Evolutionary conservation across 495 filamentous ascomycete species (phyloP).

Genomic region (Saxispiralis lemnorum): DNA sequence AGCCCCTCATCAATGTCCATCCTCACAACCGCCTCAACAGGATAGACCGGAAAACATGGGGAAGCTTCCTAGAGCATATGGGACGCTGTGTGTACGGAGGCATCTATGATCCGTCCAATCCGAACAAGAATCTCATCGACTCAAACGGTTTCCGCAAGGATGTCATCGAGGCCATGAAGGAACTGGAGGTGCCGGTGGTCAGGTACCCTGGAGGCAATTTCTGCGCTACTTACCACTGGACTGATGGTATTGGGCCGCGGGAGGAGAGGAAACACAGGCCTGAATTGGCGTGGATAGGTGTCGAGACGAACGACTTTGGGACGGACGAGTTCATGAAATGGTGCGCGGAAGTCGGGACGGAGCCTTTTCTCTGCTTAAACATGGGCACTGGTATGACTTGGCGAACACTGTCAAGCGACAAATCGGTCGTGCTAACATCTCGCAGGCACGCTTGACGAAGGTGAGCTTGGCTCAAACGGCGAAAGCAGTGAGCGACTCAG

Average conservation of each 20-base stretch:
- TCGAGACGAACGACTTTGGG: slow-evolving; percentile 59
- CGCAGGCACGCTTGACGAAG: slow-evolving; percentile 46
- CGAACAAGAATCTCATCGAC: slow-evolving; percentile 37
- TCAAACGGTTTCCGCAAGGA: slow-evolving; percentile 59
- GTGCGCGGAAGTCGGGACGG: slow-evolving; percentile 48
- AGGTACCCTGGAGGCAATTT: slow-evolving; percentile 71
- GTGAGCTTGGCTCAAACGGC: slow-evolving; percentile 18
- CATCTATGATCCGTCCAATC: slow-evolving; percentile 57
- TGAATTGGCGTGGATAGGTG: slow-evolving; percentile 58
- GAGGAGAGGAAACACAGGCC: slow-evolving; percentile 46
- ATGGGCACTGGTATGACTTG: slow-evolving; percentile 41
- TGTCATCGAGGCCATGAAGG: slow-evolving; percentile 49
- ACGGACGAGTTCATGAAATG: slow-evolving; percentile 74
- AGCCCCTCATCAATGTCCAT: slow-evolving; percentile 43
- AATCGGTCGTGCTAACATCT: neutral
- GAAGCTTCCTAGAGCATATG: slow-evolving; percentile 55
- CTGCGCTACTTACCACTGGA: slow-evolving; percentile 67
- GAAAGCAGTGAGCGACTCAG: neutral
- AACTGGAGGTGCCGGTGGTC: slow-evolving; percentile 54
- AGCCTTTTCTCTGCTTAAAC: slow-evolving; percentile 62
- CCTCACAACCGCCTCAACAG: slow-evolving; percentile 41
- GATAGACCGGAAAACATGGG: slow-evolving; percentile 58
- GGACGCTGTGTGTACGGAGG: slow-evolving; percentile 73
- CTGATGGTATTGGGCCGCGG: slow-evolving; percentile 56
- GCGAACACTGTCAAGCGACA: neutral